These are phyloP conservation scores for Hortiboletus flavorubellus DNA, from an alignment of 768 basidiomycete genomes.

Conservation along the genomic window DNA sequence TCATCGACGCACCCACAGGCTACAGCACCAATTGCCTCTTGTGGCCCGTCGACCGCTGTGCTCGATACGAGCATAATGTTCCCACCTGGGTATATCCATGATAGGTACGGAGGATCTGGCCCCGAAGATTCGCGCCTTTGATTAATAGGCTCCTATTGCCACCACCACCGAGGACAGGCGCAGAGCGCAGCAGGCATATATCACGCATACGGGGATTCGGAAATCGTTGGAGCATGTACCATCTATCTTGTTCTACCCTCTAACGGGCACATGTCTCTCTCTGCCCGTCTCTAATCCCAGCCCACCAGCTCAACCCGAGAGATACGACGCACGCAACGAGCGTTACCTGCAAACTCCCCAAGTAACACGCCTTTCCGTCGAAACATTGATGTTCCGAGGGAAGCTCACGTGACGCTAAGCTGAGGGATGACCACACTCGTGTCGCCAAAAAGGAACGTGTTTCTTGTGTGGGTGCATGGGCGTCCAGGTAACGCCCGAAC, in stretches of 20 bases:
- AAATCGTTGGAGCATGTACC: too few relatives aligned
- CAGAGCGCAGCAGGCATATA: too few relatives aligned
- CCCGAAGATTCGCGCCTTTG: too few relatives aligned
- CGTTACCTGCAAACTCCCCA: slow-evolving; percentile 51
- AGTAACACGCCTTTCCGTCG: slow-evolving; percentile 57
- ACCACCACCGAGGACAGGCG: too few relatives aligned
- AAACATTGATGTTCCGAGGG: slow-evolving; percentile 46
- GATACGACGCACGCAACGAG: slow-evolving; percentile 34
- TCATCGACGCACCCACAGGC: too few relatives aligned
- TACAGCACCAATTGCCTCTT: too few relatives aligned
- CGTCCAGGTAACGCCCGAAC: slow-evolving; percentile 79
- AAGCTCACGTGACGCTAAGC: slow-evolving; percentile 13
- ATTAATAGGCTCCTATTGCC: too few relatives aligned
- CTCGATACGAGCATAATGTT: too few relatives aligned
- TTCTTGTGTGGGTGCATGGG: slow-evolving; percentile 43
- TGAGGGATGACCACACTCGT: background rate
- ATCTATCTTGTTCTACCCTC: background rate
- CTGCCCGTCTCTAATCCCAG: slow-evolving; percentile 34
- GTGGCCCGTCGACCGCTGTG: too few relatives aligned
- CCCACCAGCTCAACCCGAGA: slow-evolving; percentile 36
- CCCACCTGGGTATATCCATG: too few relatives aligned
- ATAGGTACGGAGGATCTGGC: too few relatives aligned
- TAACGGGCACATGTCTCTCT: slow-evolving; percentile 5
- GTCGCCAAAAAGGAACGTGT: background rate
- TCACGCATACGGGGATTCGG: too few relatives aligned